phyloP scores from a whole-genome alignment of 1,284 basidiomycete genomes.

The Sporisorium sorghi region DNA sequence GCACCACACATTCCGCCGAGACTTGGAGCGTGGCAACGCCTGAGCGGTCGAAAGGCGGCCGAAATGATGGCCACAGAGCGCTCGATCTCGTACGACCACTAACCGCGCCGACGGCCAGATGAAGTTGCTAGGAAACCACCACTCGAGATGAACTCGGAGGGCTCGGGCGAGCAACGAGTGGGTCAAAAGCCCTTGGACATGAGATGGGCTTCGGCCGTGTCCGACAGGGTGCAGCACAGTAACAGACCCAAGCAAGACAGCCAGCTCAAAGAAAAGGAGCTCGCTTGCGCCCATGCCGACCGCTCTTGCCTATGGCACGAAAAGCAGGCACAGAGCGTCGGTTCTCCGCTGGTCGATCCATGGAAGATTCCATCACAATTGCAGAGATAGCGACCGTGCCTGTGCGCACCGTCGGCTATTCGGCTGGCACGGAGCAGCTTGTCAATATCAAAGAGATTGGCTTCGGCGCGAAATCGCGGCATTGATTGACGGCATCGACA shows the following conservation, averaged over 20 bases:
- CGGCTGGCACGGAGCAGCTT: conserved; percentile 3
- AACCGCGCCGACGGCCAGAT: background rate
- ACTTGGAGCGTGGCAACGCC: background rate
- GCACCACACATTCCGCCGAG: background rate
- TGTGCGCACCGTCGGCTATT: too few species aligned
- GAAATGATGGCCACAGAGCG: too few species aligned
- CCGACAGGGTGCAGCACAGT: too few species aligned
- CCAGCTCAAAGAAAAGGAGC: background rate
- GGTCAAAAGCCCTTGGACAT: background rate
- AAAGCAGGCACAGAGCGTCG: conserved; percentile 7
- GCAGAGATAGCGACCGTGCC: background rate
- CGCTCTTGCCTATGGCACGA: background rate
- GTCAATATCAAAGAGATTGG: background rate
- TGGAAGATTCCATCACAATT: conserved; percentile 6
- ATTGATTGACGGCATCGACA: background rate
- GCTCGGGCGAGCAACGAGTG: background rate
- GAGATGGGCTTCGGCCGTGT: too few species aligned
- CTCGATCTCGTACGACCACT: too few species aligned
- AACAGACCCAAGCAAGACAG: too few species aligned
- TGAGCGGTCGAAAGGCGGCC: too few species aligned
- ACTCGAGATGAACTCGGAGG: background rate
- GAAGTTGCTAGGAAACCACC: background rate
- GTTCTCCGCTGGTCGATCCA: conserved; percentile 16
- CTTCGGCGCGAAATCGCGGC: background rate
- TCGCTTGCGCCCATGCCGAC: background rate